Percentiles rank a stretch among this genome's conserved stretches.
These are phyloP conservation scores for Aspergillus sojae DNA, from an alignment of 2,329 filamentous ascomycete genomes.

Conservation along the genomic window DNA sequence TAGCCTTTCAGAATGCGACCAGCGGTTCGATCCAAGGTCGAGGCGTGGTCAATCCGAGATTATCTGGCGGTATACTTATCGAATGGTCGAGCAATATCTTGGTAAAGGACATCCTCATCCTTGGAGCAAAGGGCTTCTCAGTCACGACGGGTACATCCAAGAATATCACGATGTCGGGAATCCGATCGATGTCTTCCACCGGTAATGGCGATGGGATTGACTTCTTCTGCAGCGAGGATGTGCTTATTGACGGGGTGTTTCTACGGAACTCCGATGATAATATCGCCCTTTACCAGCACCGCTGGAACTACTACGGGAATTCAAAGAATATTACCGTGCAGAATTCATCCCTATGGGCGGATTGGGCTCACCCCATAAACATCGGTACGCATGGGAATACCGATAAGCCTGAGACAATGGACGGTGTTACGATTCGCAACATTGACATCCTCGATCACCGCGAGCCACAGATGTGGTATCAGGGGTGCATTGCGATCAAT, in stretches of 20 bases:
- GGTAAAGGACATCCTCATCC: neutral
- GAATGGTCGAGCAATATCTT: slow-evolving; percentile 2
- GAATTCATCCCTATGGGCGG: slow-evolving; percentile 34
- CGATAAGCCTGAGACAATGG: slow-evolving; percentile 34
- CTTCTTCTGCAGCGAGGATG: slow-evolving; percentile 16
- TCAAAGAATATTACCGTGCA: slow-evolving; percentile 37
- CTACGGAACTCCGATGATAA: slow-evolving; percentile 42
- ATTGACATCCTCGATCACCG: slow-evolving; percentile 42
- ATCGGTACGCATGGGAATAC: slow-evolving; percentile 43
- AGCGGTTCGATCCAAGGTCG: slow-evolving; percentile 5
- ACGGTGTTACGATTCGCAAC: slow-evolving; percentile 33
- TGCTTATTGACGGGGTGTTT: slow-evolving; percentile 36
- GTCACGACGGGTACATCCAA: slow-evolving; percentile 2
- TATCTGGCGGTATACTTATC: slow-evolving; percentile 1
- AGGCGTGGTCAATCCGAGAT: neutral
- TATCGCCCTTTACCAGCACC: slow-evolving; percentile 26
- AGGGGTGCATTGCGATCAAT: slow-evolving; percentile 40
- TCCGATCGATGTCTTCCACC: slow-evolving; percentile 28
- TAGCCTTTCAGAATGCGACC: slow-evolving; percentile 3
- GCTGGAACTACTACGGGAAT: slow-evolving; percentile 17
- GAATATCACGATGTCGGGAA: neutral
- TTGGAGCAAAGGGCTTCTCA: slow-evolving; percentile 3
- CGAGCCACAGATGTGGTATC: slow-evolving; percentile 40
- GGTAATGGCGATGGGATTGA: slow-evolving; percentile 26
- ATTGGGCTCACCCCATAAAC: slow-evolving; percentile 39